A percentile compares a stretch with the other conserved stretches of the same genome.
These are phyloP conservation scores for Rhododendron simsii DNA, from an alignment of 148 eudicot species.

Conservation along the genomic window DNA sequence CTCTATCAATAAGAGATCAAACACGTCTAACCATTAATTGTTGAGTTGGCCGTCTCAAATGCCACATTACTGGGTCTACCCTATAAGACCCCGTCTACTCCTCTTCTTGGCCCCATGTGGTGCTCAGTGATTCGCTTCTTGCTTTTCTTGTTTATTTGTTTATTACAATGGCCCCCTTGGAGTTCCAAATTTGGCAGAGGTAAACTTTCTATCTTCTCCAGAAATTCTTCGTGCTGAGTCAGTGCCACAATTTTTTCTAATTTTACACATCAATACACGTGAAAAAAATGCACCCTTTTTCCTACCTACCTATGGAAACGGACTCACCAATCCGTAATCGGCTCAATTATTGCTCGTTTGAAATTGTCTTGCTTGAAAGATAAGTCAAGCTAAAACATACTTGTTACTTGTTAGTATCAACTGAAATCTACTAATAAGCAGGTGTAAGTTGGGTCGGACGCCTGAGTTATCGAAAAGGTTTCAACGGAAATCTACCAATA, in stretches of 20 bases:
- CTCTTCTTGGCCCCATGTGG: neutral
- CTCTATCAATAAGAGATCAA: neutral
- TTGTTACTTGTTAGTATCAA: too few relatives aligned
- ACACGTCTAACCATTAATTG: too few relatives aligned
- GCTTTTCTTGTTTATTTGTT: neutral
- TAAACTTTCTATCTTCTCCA: neutral
- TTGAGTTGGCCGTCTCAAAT: fast-evolving
- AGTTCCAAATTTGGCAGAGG: neutral
- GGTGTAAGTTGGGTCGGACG: too few relatives aligned
- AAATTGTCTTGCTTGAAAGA: too few relatives aligned
- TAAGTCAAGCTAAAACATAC: too few relatives aligned
- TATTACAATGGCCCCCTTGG: neutral
- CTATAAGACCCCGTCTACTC: neutral
- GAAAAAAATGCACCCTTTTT: neutral
- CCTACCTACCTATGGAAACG: neutral
- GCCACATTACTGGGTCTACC: too few relatives aligned
- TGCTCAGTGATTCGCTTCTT: neutral
- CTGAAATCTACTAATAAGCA: too few relatives aligned
- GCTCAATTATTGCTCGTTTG: too few relatives aligned
- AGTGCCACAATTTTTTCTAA: neutral
- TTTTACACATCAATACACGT: neutral
- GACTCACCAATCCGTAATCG: too few relatives aligned
- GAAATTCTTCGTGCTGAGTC: neutral
- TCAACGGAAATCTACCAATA: neutral
- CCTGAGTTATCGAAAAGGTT: too few relatives aligned